Evolutionary conservation across 1,284 basidiomycete genomes (phyloP).

Genomic region (Rhodotorula sp.): DNA sequence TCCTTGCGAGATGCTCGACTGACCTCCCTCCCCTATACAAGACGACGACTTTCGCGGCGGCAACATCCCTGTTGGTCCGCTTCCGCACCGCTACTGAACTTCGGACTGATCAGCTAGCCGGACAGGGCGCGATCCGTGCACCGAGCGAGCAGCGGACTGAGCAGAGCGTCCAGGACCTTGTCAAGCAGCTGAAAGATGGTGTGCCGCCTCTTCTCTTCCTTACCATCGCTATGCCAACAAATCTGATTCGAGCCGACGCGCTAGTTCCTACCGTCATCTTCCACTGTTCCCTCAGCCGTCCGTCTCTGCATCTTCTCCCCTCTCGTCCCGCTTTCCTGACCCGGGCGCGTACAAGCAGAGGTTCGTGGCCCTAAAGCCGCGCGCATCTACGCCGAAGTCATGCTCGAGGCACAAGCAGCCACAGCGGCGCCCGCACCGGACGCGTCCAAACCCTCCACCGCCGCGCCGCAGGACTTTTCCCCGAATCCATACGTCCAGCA

Average conservation of each 20-base stretch:
- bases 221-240: not conserved
- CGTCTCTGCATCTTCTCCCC: not conserved
- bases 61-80: constrained; percentile 42
- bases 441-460: not conserved
- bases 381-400: constrained; percentile 49
- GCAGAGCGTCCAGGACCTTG: constrained; percentile 44
- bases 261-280: constrained; percentile 48
- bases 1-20: not conserved
- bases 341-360: constrained; percentile 10
- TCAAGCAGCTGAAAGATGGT: constrained; percentile 44
- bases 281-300: constrained; percentile 51
- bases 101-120: not conserved
- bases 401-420: constrained; percentile 12
- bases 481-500: constrained; percentile 21
- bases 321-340: not conserved
- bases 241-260: not conserved
- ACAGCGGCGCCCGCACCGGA: too few relatives aligned
- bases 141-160: constrained; percentile 45
- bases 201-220: not conserved
- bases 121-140: constrained; percentile 44
- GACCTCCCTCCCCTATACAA: not conserved
- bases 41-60: constrained; percentile 52
- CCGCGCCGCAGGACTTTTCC: constrained; percentile 8
- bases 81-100: accelerated
- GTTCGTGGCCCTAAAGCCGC: constrained; percentile 51